A percentile compares a stretch with the other conserved stretches of the same genome.
Evolutionary conservation across 306 rosid species (phyloP).

Genomic region (Glycyrrhiza uralensis): DNA sequence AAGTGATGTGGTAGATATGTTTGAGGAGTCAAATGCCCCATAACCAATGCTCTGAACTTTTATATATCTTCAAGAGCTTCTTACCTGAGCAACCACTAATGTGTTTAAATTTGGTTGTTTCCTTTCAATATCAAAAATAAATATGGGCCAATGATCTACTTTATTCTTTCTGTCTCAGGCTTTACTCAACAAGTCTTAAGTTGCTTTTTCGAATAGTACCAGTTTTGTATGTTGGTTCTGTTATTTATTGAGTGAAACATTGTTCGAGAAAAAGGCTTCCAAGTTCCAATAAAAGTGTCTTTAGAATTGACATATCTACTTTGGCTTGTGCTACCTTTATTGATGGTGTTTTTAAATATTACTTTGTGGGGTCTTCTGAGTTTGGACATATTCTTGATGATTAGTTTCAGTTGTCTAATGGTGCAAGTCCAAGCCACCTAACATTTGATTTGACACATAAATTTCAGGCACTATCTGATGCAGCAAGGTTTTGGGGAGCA

Average conservation of each 20-base stretch:
- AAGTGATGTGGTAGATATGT: not conserved
- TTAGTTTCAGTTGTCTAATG: slow-evolving; percentile 13
- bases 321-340: slow-evolving; percentile 1
- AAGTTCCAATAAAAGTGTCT: not conserved
- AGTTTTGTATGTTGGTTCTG: slow-evolving; percentile 1
- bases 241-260: not conserved
- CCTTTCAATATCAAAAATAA: not conserved
- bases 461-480: slow-evolving; percentile 68
- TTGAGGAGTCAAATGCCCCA: not conserved
- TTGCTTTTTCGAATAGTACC: not conserved
- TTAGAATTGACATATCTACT: not conserved
- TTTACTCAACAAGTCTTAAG: slow-evolving; percentile 1
- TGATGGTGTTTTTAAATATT: not conserved
- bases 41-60: not conserved
- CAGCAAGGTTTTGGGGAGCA: slow-evolving; percentile 96
- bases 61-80: not conserved
- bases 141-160: not conserved
- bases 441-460: slow-evolving; percentile 27
- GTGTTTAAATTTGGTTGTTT: not conserved
- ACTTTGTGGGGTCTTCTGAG: slow-evolving; percentile 4
- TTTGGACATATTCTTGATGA: not conserved
- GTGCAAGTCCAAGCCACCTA: slow-evolving; percentile 6
- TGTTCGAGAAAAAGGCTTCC: slow-evolving; percentile 3
- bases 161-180: slow-evolving; percentile 4
- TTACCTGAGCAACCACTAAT: not conserved